These are phyloP conservation scores for Pilobolus umbonatus DNA, from an alignment of 192 early-diverging fungal genomes.

Conservation along the genomic window DNA sequence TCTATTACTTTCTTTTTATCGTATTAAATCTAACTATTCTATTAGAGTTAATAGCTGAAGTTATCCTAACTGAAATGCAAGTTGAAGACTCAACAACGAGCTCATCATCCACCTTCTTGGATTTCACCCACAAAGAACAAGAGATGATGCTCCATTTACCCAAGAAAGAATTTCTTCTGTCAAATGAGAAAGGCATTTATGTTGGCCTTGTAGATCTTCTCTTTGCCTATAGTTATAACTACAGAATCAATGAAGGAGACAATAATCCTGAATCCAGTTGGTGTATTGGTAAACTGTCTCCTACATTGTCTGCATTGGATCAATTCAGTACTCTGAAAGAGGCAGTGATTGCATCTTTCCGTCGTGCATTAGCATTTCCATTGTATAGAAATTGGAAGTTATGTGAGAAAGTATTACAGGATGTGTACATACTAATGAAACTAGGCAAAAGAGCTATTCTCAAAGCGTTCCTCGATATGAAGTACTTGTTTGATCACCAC, in stretches of 20 bases:
- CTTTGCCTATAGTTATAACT: conserved; percentile 88
- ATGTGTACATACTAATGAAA: conserved; percentile 77
- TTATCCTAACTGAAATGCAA: too few relatives aligned
- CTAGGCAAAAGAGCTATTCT: conserved; percentile 79
- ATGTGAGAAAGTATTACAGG: conserved; percentile 65
- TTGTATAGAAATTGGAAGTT: conserved; percentile 80
- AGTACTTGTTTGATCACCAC: conserved; percentile 76
- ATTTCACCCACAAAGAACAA: conserved; percentile 69
- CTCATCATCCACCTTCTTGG: conserved; percentile 21
- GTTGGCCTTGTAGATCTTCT: conserved; percentile 86
- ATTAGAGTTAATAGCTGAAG: too few relatives aligned
- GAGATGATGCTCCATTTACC: conserved; percentile 72
- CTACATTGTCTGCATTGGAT: conserved; percentile 77
- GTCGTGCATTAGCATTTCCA: conserved; percentile 85
- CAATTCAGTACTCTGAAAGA: conserved; percentile 61
- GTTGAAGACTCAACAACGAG: conserved; percentile 22
- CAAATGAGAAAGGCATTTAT: conserved; percentile 65
- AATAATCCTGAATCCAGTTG: conserved; percentile 84
- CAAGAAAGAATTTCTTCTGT: conserved; percentile 68
- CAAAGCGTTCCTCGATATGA: conserved; percentile 73
- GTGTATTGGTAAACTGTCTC: conserved; percentile 81
- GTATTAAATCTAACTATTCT: too few relatives aligned
- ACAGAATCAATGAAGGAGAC: conserved; percentile 80
- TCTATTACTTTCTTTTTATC: too few relatives aligned
- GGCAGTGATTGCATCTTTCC: conserved; percentile 56